Base-by-base conservation (phyloP, 371 early-diverging fungal genomes). In the Pancytospora epiphaga region DNA sequence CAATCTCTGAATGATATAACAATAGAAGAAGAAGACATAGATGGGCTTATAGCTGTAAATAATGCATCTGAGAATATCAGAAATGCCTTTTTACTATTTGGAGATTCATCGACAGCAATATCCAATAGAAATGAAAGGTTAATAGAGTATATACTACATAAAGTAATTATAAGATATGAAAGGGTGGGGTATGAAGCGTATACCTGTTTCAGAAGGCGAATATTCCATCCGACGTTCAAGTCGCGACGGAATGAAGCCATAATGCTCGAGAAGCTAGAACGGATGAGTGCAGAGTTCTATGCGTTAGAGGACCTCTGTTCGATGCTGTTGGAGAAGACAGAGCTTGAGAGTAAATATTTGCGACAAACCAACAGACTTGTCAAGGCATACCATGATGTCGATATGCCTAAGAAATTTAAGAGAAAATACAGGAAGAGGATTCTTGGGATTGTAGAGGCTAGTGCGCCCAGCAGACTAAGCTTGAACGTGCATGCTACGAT, bases 181-280 rank as follows among this genome's bases (percentile, higher is more conserved):
- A 62, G 52, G 4, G 12, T 6, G 2, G 52, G 37, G 22, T 70
- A 30, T 25, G 58, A 69, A 49, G 66, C 73, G 9, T 76, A 76
- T 62, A 54, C 74, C 19, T 76, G 79, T 62, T 79, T 79, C 58
- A 60, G 75, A 67, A 63, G 36, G 58, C 56, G 75, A 61, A 71
- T 72, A 12, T 32, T 73, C n/a, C 64, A 70, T 40, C 74, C 73
- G 1, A 69, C n/a, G 30, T 49, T 80, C 19, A 72, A 73, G 69
- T 78, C 50, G 25, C 69, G 76, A 62, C 62, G 69, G 49, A 70
- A 65, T 57, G 79, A 79, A 38, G 39, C 37, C 12, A 43, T 43
- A 4, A 40, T 54, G 0, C 57, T 30, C 27, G 79, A 79, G 25
- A 75, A 76, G 38, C 40, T 79, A 0, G 43, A 61, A 29, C 63